Conservation (phyloP, 768 basidiomycete species). For the Tylopilus subfusipes region DNA sequence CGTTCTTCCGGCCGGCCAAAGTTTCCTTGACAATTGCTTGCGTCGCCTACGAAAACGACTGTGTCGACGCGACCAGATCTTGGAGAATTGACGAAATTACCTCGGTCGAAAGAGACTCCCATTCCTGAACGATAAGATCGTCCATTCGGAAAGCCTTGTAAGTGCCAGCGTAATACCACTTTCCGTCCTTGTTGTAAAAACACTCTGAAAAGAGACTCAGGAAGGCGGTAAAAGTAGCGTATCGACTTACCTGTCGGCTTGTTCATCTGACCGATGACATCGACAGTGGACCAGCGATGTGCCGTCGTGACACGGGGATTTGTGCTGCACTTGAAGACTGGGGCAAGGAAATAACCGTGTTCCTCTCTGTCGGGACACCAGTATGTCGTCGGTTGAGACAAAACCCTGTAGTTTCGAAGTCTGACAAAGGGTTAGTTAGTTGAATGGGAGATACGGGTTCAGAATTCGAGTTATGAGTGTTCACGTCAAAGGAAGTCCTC, state of each 20-base stretch:
- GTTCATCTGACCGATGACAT: slow-evolving; percentile 55
- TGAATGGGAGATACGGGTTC: not conserved
- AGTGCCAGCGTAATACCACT: slow-evolving; percentile 82
- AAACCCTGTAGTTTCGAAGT: slow-evolving; percentile 61
- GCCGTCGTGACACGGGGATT: slow-evolving; percentile 75
- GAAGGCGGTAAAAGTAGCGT: not conserved
- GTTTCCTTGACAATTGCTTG: slow-evolving; percentile 72
- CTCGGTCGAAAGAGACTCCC: slow-evolving; percentile 63
- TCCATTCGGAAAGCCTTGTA: slow-evolving; percentile 67
- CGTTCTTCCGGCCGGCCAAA: slow-evolving; percentile 64
- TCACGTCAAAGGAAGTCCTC: slow-evolving; percentile 23
- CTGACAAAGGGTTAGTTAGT: slow-evolving; percentile 33
- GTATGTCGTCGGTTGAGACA: slow-evolving; percentile 63
- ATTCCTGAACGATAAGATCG: slow-evolving; percentile 64
- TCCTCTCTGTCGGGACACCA: slow-evolving; percentile 85
- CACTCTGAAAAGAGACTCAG: slow-evolving; percentile 51
- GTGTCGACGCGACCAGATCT: slow-evolving; percentile 4
- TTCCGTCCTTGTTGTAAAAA: slow-evolving; percentile 76
- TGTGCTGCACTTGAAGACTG: slow-evolving; percentile 73
- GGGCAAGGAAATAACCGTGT: slow-evolving; percentile 73
- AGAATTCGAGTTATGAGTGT: not conserved
- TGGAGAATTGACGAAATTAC: slow-evolving; percentile 31
- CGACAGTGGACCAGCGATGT: slow-evolving; percentile 68
- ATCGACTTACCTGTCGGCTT: slow-evolving; percentile 55
- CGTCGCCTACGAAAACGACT: slow-evolving; percentile 45